phyloP scores from a whole-genome alignment of 164 flowering plant genomes.

The Vitis vinifera region DNA sequence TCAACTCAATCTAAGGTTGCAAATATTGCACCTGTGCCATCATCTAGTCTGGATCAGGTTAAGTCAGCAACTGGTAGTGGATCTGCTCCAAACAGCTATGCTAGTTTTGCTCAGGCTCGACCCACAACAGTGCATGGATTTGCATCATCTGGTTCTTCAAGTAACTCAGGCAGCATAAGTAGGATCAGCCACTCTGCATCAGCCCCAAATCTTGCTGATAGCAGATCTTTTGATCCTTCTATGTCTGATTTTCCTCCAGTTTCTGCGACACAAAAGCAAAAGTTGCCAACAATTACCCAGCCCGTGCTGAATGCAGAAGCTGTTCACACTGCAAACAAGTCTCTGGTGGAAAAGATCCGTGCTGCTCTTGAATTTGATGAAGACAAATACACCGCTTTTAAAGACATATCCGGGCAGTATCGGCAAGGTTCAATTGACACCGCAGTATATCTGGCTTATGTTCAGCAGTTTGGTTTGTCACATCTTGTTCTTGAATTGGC shows the following conservation, averaged over 20 bases:
- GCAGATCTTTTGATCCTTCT: slow-evolving; percentile 34
- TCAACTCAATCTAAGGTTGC: slow-evolving; percentile 27
- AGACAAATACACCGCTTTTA: slow-evolving; percentile 63
- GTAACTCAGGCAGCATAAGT: slow-evolving; percentile 24
- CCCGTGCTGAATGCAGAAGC: slow-evolving; percentile 37
- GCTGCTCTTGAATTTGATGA: slow-evolving; percentile 62
- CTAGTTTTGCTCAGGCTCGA: slow-evolving; percentile 28
- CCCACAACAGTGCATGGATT: slow-evolving; percentile 20
- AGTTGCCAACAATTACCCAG: slow-evolving; percentile 23
- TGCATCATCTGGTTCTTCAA: slow-evolving; percentile 28
- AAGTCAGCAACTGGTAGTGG: slow-evolving; percentile 15
- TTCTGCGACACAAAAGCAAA: slow-evolving; percentile 35
- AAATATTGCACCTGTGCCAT: slow-evolving; percentile 16
- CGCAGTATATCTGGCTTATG: slow-evolving; percentile 53
- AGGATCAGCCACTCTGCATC: slow-evolving; percentile 58
- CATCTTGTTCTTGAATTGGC: slow-evolving; percentile 88
- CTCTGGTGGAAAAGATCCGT: slow-evolving; percentile 76
- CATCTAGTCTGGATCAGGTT: slow-evolving; percentile 20
- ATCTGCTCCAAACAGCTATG: slow-evolving; percentile 32
- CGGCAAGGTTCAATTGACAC: slow-evolving; percentile 67
- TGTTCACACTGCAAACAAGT: slow-evolving; percentile 73
- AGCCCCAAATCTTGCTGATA: slow-evolving; percentile 53
- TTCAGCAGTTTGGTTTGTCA: slow-evolving; percentile 68
- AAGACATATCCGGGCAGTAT: slow-evolving; percentile 64
- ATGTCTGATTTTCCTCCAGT: slow-evolving; percentile 60